Conservation (phyloP, 23 red algal species). For the Gracilaria domingensis region DNA sequence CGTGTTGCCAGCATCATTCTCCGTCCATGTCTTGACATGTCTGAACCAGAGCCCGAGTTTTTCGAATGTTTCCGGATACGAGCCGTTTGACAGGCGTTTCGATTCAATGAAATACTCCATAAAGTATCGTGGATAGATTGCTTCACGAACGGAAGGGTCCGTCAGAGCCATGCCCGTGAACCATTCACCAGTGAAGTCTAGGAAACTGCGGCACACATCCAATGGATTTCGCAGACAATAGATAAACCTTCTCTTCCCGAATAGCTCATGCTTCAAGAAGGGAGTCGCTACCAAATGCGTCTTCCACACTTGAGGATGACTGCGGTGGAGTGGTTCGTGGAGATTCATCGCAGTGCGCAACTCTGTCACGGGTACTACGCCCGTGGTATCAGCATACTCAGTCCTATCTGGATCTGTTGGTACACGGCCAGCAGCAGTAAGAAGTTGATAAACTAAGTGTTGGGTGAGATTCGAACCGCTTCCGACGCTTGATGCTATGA, state of each 20-base stretch:
- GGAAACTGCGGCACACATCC: conserved; percentile 23
- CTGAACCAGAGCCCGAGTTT: neutral
- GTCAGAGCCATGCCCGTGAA: neutral
- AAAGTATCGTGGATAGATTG: conserved; percentile 6
- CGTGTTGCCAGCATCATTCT: conserved; percentile 10
- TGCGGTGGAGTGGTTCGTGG: conserved; percentile 22
- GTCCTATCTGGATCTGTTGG: conserved; percentile 2
- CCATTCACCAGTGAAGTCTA: conserved; percentile 17
- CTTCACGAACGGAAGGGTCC: conserved; percentile 1
- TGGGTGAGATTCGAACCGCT: conserved; percentile 17
- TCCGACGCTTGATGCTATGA: neutral
- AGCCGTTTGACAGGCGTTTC: neutral
- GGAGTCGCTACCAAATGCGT: neutral
- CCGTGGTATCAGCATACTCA: neutral
- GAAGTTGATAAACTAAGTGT: conserved; percentile 19
- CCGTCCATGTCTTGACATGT: conserved; percentile 15
- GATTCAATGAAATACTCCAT: conserved; percentile 1
- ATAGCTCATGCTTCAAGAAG: neutral
- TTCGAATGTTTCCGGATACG: neutral
- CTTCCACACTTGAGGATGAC: conserved; percentile 22
- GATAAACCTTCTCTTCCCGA: neutral
- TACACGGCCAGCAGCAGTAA: neutral
- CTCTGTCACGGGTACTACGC: conserved; percentile 1
- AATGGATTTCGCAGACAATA: conserved; percentile 20
- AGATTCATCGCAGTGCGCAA: conserved; percentile 1